Evolutionary conservation across 345 rosid genomes (phyloP).

Genomic region (Firmiana major): DNA sequence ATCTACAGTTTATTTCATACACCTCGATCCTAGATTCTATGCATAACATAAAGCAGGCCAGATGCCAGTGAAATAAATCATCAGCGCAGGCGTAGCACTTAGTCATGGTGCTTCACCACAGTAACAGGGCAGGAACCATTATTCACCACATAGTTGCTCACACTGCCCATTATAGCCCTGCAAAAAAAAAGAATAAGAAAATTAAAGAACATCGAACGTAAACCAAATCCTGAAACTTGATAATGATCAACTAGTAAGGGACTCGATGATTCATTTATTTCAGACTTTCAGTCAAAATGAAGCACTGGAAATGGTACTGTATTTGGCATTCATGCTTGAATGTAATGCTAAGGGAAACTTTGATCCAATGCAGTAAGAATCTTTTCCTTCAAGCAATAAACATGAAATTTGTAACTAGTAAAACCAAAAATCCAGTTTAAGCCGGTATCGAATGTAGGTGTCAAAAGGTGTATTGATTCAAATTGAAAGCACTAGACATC

Average conservation of each 20-base stretch:
- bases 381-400: background rate
- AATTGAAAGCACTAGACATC: background rate
- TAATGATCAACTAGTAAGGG: background rate
- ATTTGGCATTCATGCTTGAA: background rate
- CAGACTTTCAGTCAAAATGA: background rate
- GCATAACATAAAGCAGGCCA: background rate
- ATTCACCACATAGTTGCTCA: constrained; percentile 63
- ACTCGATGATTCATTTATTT: background rate
- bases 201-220: background rate
- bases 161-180: constrained; percentile 69
- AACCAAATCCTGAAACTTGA: background rate
- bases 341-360: background rate
- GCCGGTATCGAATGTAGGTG: background rate
- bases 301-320: background rate
- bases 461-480: background rate
- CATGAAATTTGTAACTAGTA: background rate
- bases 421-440: too few species aligned
- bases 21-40: background rate
- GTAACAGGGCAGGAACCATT: constrained; percentile 58
- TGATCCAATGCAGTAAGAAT: background rate
- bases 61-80: background rate
- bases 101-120: constrained; percentile 48
- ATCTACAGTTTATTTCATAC: background rate
- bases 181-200: background rate
- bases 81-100: background rate